Evolutionary conservation across 2,329 filamentous ascomycete species (phyloP).

Genomic region (Penicillium sp.): DNA sequence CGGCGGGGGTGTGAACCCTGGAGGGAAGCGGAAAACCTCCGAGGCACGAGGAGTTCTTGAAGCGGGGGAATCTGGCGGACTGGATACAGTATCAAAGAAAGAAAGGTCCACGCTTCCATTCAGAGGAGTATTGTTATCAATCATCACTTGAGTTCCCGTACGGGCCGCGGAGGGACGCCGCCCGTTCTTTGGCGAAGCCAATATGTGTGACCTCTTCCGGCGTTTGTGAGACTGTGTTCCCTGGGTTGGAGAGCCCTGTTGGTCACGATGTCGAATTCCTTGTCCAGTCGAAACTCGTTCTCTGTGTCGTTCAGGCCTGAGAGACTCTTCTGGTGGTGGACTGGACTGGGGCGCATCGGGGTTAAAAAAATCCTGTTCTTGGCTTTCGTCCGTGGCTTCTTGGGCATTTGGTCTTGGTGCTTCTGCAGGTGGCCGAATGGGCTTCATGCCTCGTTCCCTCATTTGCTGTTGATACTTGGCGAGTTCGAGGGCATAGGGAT

Average conservation of each 20-base stretch:
- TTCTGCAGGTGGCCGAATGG: conserved; percentile 28
- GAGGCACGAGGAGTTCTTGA: conserved; percentile 16
- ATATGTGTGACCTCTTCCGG: conserved; percentile 30
- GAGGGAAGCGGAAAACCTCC: conserved; percentile 37
- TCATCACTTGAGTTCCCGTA: conserved; percentile 24
- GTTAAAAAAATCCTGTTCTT: conserved; percentile 33
- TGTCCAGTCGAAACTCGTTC: conserved; percentile 2
- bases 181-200: conserved; percentile 7
- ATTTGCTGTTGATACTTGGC: conserved; percentile 43
- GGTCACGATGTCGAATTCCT: conserved; percentile 1
- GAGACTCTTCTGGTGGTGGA: conserved; percentile 29
- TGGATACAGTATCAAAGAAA: conserved; percentile 36
- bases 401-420: not conserved
- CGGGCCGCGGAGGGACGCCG: conserved; percentile 8
- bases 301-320: conserved; percentile 14
- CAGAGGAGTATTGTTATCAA: conserved; percentile 21
- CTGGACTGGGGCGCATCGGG: conserved; percentile 31
- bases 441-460: conserved; percentile 41
- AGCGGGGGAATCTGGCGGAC: conserved; percentile 39
- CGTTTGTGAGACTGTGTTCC: conserved; percentile 31
- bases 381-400: conserved; percentile 26
- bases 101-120: conserved; percentile 3
- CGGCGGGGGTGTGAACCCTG: conserved; percentile 29
- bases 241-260: conserved; percentile 2
- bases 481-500: conserved; percentile 47